Conservation (phyloP, 768 basidiomycete species). For the Suillus placidus region DNA sequence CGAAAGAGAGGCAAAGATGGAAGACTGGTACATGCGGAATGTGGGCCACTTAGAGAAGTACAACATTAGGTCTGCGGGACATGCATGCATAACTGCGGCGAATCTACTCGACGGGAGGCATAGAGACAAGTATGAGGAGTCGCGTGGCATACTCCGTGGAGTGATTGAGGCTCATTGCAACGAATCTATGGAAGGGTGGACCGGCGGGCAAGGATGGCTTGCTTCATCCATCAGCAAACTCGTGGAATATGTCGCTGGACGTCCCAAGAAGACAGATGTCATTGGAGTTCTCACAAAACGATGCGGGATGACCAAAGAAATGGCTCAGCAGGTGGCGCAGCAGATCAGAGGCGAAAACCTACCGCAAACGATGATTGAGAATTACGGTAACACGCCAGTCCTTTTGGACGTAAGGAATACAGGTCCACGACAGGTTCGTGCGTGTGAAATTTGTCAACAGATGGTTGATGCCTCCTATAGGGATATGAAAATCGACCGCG, state of each 20-base stretch:
- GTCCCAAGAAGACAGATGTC: neutral
- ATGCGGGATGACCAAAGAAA: constrained; percentile 23
- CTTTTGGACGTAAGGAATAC: neutral
- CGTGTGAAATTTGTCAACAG: neutral
- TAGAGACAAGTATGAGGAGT: constrained; percentile 37
- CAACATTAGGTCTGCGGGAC: constrained; percentile 32
- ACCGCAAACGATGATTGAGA: no score
- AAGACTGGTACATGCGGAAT: constrained; percentile 38
- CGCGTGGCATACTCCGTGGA: constrained; percentile 18
- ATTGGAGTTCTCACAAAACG: constrained; percentile 14
- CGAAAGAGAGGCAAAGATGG: constrained; percentile 38
- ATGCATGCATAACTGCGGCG: constrained; percentile 46
- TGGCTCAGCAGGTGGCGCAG: constrained; percentile 1
- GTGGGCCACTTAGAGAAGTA: constrained; percentile 25
- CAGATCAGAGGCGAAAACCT: neutral
- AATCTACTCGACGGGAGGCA: constrained; percentile 24
- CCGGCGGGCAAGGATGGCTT: constrained; percentile 19
- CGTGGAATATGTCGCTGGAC: neutral
- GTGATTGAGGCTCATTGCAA: neutral
- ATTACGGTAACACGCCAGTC: no score
- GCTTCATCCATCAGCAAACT: neutral
- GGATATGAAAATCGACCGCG: neutral
- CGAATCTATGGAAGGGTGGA: neutral
- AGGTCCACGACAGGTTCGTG: neutral
- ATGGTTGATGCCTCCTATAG: neutral